Percentiles rank a stretch among this genome's conserved stretches.
phyloP scores from a whole-genome alignment of 2,329 filamentous ascomycete species.

The Penicillium sp. region DNA sequence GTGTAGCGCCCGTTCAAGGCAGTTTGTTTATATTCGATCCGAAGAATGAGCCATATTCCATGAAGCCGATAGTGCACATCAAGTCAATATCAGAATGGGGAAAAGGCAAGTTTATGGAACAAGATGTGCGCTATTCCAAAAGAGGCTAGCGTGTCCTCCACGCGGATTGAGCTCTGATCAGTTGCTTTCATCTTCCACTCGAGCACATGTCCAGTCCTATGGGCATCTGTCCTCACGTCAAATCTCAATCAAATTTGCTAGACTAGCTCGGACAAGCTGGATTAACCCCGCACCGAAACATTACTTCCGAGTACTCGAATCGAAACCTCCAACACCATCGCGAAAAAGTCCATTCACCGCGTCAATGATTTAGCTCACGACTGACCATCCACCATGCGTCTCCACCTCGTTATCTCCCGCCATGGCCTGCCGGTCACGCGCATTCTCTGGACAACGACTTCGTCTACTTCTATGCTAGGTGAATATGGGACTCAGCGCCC shows the following conservation, averaged over 20 bases:
- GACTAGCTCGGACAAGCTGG: background rate
- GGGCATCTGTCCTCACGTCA: slow-evolving; percentile 1
- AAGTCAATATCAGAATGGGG: no score
- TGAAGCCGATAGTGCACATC: background rate
- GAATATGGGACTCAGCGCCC: slow-evolving; percentile 17
- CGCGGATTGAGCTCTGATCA: slow-evolving; percentile 8
- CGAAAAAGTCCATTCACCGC: slow-evolving; percentile 4
- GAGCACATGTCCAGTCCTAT: background rate
- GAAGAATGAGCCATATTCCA: background rate
- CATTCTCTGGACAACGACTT: slow-evolving; percentile 66
- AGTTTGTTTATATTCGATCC: background rate
- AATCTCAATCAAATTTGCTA: background rate
- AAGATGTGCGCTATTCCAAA: background rate
- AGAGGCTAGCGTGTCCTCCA: slow-evolving; percentile 1
- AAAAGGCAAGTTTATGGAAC: background rate
- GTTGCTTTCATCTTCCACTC: slow-evolving; percentile 2
- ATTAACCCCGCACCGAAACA: background rate
- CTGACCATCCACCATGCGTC: slow-evolving; percentile 55
- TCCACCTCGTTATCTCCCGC: slow-evolving; percentile 70
- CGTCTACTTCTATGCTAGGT: slow-evolving; percentile 23
- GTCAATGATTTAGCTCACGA: slow-evolving; percentile 14
- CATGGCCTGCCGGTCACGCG: slow-evolving; percentile 69
- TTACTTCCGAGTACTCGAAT: background rate
- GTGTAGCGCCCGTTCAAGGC: background rate
- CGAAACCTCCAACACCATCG: background rate